Percentiles rank a stretch among this genome's conserved stretches.
phyloP scores from a whole-genome alignment of 169 alveolate genomes.

The Perkinsus olseni region DNA sequence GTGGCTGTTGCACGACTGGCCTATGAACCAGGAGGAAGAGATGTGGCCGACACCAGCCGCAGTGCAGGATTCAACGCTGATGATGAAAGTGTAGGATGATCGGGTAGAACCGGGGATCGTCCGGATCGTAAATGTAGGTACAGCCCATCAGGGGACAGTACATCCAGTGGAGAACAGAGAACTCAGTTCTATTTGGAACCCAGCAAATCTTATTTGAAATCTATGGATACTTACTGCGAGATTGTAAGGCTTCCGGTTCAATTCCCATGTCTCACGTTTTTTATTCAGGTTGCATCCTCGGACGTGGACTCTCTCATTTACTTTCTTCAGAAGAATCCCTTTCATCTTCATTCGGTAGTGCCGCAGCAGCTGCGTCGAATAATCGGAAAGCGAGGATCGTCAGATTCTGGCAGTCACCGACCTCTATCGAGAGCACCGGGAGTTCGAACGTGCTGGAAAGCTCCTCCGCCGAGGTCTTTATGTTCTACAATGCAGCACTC shows the following conservation, averaged over 20 bases:
- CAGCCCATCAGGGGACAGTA: not conserved
- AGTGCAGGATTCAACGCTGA: not conserved
- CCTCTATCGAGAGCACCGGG: not conserved
- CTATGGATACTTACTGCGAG: not conserved
- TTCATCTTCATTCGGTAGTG: not conserved
- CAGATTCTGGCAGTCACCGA: not conserved
- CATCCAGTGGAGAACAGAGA: not conserved
- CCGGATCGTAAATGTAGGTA: not conserved
- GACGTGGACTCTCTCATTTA: not conserved
- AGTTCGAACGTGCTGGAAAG: not conserved
- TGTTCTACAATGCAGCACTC: not conserved
- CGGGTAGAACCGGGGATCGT: not conserved
- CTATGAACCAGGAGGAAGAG: not conserved
- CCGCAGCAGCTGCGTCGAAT: too few relatives aligned
- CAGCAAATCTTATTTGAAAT: not conserved
- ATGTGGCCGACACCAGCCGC: not conserved
- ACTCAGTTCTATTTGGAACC: not conserved
- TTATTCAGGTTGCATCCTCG: not conserved
- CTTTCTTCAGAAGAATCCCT: not conserved
- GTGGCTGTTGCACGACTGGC: not conserved
- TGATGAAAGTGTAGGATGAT: not conserved
- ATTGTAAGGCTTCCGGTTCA: not conserved
- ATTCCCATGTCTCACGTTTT: not conserved
- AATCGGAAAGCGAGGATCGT: not conserved
- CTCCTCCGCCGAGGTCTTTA: not conserved